These are phyloP conservation scores for Cladorrhinum samala DNA, from an alignment of 495 filamentous ascomycete species.

Conservation along the genomic window DNA sequence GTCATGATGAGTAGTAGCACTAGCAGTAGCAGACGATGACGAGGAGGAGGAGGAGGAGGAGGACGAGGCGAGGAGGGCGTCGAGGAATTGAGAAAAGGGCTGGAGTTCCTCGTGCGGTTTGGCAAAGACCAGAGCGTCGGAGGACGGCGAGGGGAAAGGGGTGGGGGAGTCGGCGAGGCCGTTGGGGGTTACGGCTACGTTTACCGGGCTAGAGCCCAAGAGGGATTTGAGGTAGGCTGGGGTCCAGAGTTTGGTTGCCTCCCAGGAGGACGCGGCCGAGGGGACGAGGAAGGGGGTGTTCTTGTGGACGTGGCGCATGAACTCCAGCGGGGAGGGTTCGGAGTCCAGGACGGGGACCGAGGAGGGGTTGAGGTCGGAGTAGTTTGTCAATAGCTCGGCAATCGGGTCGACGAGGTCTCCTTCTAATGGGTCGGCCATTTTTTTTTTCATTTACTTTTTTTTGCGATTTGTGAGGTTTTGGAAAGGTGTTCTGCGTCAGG, in stretches of 20 bases:
- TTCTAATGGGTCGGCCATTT: conserved; percentile 11
- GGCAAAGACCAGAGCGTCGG: conserved; percentile 44
- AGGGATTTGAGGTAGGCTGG: conserved; percentile 44
- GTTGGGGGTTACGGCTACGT: conserved; percentile 63
- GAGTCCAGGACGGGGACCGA: conserved; percentile 51
- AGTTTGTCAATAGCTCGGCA: conserved; percentile 52
- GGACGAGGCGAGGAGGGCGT: conserved; percentile 30
- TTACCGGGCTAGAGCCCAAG: conserved; percentile 47
- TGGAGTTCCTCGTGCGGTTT: conserved; percentile 52
- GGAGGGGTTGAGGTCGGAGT: conserved; percentile 60
- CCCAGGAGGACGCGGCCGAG: conserved; percentile 51
- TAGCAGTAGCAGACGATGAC: no score
- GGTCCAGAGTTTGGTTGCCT: conserved; percentile 54
- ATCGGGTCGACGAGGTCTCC: conserved; percentile 32
- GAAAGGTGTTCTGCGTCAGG: neutral
- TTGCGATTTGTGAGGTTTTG: neutral
- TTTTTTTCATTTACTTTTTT: neutral
- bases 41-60: neutral
- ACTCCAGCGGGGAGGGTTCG: conserved; percentile 63
- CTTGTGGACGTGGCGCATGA: conserved; percentile 59
- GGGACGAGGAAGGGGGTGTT: conserved; percentile 68
- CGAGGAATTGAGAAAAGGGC: conserved; percentile 40
- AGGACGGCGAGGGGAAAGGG: conserved; percentile 10
- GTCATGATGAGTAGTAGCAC: no score
- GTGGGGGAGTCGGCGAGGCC: conserved; percentile 44